Evolutionary conservation across 257 asterid species (phyloP).

Genomic region (Nyctanthes arbortristis): DNA sequence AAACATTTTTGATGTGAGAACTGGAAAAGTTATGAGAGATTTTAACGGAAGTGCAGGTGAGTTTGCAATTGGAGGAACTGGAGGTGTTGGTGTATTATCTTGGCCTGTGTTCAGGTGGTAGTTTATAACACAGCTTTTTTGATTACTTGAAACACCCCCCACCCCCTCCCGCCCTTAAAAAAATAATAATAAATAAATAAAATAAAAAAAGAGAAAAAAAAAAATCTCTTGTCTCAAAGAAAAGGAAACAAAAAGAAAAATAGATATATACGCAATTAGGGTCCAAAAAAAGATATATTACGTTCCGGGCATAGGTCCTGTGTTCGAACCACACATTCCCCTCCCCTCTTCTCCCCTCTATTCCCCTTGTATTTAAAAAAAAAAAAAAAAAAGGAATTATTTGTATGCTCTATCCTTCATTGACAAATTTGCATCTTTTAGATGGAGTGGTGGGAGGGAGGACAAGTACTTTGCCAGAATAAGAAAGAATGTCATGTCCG

Average conservation of each 20-base stretch:
- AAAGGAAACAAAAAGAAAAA: too few relatives aligned
- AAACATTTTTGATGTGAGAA: slow-evolving; percentile 85
- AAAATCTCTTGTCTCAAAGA: too few relatives aligned
- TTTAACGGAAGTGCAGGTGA: slow-evolving; percentile 96
- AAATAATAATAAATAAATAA: too few relatives aligned
- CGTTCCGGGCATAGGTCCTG: too few relatives aligned
- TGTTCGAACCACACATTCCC: too few relatives aligned
- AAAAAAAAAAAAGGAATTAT: too few relatives aligned
- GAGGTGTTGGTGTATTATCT: slow-evolving; percentile 91
- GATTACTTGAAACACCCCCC: neutral
- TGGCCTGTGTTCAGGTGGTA: slow-evolving; percentile 95
- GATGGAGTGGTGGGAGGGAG: slow-evolving; percentile 94
- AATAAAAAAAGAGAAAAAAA: too few relatives aligned
- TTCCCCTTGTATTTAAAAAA: too few relatives aligned
- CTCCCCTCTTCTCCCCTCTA: too few relatives aligned
- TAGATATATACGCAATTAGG: neutral
- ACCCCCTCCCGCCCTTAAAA: too few relatives aligned
- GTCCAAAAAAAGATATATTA: too few relatives aligned
- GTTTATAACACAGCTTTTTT: slow-evolving; percentile 1
- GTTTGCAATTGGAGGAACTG: slow-evolving; percentile 87
- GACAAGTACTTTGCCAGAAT: slow-evolving; percentile 92
- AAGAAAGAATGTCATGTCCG: slow-evolving; percentile 78
- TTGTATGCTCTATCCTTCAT: slow-evolving; percentile 10
- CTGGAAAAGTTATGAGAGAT: slow-evolving; percentile 90
- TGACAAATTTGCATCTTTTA: slow-evolving; percentile 27